These are phyloP conservation scores for Sporothrix sp. DNA, from an alignment of 2,329 filamentous ascomycete genomes.

Conservation along the genomic window DNA sequence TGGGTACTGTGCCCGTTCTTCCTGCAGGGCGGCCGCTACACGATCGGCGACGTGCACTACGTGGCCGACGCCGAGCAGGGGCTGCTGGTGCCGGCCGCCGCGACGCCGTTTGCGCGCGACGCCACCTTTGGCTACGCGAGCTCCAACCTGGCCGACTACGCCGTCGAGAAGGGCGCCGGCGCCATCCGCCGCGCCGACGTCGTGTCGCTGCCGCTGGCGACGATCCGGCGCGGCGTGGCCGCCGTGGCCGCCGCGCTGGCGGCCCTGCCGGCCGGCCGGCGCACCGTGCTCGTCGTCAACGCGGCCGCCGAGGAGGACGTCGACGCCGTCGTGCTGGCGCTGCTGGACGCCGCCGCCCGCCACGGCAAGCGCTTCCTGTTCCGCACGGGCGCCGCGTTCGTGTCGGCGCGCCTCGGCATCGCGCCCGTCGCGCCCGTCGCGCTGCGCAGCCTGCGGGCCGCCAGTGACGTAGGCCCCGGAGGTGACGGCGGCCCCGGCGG, in stretches of 20 bases:
- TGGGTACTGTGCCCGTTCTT: slow-evolving; percentile 52
- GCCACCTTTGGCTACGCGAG: slow-evolving; percentile 48
- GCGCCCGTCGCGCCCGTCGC: background rate
- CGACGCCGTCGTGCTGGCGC: slow-evolving; percentile 42
- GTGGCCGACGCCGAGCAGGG: slow-evolving; percentile 39
- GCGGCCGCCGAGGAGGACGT: slow-evolving; percentile 41
- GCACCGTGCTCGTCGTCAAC: slow-evolving; percentile 37
- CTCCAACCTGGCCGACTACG: slow-evolving; percentile 43
- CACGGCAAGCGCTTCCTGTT: slow-evolving; percentile 29
- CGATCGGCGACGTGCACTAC: slow-evolving; percentile 48
- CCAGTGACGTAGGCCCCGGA: background rate
- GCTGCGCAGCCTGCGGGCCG: background rate
- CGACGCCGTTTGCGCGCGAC: slow-evolving; percentile 47
- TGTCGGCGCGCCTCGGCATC: slow-evolving; percentile 2
- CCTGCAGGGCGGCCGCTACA: slow-evolving; percentile 47
- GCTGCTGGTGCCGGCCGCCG: slow-evolving; percentile 35
- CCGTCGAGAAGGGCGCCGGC: slow-evolving; percentile 41
- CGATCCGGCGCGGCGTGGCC: slow-evolving; percentile 34
- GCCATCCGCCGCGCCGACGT: slow-evolving; percentile 25
- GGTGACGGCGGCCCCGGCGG: background rate
- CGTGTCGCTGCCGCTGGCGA: slow-evolving; percentile 34
- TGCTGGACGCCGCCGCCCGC: slow-evolving; percentile 27
- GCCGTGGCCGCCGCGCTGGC: slow-evolving; percentile 33
- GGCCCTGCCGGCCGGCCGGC: slow-evolving; percentile 28
- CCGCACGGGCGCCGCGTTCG: slow-evolving; percentile 12